Conservation (phyloP, 352 stramenopile genomes). For the Pythium angustatum region DNA sequence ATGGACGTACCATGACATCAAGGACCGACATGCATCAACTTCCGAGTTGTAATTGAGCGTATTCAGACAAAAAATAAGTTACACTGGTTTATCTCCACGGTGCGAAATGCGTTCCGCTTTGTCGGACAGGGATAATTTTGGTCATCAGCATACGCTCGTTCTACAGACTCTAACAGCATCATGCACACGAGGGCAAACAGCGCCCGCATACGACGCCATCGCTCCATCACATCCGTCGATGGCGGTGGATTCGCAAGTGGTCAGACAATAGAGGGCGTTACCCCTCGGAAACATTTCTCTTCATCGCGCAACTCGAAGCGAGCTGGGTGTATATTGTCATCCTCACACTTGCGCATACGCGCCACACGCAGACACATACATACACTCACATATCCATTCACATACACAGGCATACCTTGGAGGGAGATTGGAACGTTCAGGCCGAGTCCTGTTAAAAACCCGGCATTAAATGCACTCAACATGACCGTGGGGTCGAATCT, state of each 20-base stretch:
- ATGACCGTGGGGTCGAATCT: conserved; percentile 73
- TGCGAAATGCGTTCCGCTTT: conserved; percentile 78
- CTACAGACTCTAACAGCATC: not conserved
- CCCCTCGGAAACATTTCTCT: conserved; percentile 88
- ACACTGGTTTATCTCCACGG: conserved; percentile 87
- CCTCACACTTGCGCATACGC: conserved; percentile 64
- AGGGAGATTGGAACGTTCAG: conserved; percentile 69
- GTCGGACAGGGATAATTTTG: conserved; percentile 89
- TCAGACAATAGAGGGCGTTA: conserved; percentile 89
- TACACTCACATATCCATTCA: conserved; percentile 15
- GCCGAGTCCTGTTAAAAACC: conserved; percentile 82
- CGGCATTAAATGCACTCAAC: conserved; percentile 83
- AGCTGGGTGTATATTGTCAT: conserved; percentile 90
- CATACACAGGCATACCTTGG: conserved; percentile 8
- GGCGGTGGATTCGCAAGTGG: too few species aligned
- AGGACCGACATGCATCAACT: not conserved
- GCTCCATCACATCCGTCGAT: too few species aligned
- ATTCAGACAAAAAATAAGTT: conserved; percentile 87
- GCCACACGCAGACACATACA: conserved; percentile 29
- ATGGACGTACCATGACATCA: not conserved
- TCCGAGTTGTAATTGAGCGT: conserved; percentile 30
- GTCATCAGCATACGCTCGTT: conserved; percentile 76
- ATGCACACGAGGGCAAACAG: not conserved
- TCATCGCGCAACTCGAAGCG: conserved; percentile 89
- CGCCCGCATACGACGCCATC: too few species aligned